Evolutionary conservation across 2,329 filamentous ascomycete species (phyloP).

Genomic region (Apiospora arundinis): DNA sequence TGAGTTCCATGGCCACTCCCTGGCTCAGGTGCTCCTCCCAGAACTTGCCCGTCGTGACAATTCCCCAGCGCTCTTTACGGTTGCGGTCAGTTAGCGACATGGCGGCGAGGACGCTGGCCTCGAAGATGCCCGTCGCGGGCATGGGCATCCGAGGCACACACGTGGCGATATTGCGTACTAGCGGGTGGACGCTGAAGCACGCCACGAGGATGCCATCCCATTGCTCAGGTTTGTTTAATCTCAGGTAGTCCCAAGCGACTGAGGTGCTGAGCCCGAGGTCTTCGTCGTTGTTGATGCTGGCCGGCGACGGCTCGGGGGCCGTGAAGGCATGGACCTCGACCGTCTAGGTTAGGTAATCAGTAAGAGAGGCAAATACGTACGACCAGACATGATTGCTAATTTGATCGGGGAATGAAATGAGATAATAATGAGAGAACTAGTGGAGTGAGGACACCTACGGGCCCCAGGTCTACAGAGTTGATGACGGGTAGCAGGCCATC

Average conservation of each 20-base stretch:
- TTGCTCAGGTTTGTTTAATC: conserved; percentile 36
- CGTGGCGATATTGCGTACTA: conserved; percentile 65
- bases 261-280: conserved; percentile 70
- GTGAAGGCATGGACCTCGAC: conserved; percentile 69
- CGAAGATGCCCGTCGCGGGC: conserved; percentile 82
- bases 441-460: conserved; percentile 40
- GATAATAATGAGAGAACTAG: too few species aligned
- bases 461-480: conserved; percentile 46
- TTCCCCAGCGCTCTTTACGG: conserved; percentile 69
- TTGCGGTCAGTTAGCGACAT: conserved; percentile 55
- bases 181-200: conserved; percentile 85
- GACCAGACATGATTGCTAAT: too few species aligned
- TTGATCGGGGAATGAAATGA: neutral
- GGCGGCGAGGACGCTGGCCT: conserved; percentile 74
- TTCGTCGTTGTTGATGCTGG: conserved; percentile 78
- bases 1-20: conserved; percentile 71
- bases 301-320: conserved; percentile 64
- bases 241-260: conserved; percentile 64
- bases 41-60: conserved; percentile 84
- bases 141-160: conserved; percentile 38
- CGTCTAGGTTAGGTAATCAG: conserved; percentile 39
- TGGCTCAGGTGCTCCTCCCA: conserved; percentile 77
- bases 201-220: conserved; percentile 80
- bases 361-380: neutral
- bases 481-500: conserved; percentile 62